phyloP scores from a whole-genome alignment of 1,284 basidiomycete species.

The Pyrrhoderma lamaoense region DNA sequence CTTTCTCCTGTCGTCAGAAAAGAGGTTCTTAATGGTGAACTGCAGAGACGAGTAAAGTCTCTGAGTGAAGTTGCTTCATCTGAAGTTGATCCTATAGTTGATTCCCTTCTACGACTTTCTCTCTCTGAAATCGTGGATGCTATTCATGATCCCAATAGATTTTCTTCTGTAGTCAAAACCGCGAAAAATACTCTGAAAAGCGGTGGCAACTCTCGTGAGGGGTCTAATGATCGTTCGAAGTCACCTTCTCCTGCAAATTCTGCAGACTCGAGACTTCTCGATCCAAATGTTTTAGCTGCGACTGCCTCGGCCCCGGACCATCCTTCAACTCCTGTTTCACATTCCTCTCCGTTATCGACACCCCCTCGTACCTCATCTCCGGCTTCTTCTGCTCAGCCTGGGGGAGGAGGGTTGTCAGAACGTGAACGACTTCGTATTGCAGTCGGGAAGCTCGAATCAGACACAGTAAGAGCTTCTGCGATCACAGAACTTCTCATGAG shows the following conservation, averaged over 20 bases:
- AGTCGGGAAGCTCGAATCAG: constrained; percentile 50
- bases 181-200: constrained; percentile 33
- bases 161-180: constrained; percentile 54
- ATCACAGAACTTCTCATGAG: constrained; percentile 77
- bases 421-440: constrained; percentile 68
- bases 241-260: constrained; percentile 45
- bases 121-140: constrained; percentile 69
- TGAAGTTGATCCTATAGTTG: constrained; percentile 61
- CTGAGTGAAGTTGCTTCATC: constrained; percentile 42
- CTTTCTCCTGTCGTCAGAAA: constrained; percentile 78
- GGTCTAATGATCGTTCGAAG: constrained; percentile 29
- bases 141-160: constrained; percentile 60
- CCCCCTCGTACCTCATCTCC: constrained; percentile 77
- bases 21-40: constrained; percentile 76
- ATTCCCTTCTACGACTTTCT: constrained; percentile 57
- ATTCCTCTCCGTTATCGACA: constrained; percentile 62
- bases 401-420: constrained; percentile 32
- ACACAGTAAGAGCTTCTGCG: constrained; percentile 42
- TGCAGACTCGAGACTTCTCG: constrained; percentile 56
- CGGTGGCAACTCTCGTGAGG: constrained; percentile 34
- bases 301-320: constrained; percentile 79
- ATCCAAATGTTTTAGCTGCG: constrained; percentile 52
- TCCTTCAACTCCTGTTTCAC: constrained; percentile 72
- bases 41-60: constrained; percentile 63
- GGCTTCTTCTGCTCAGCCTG: constrained; percentile 12